Evolutionary conservation across 805 yeast genomes (phyloP).

Genomic region (Candida nonsorbophila): DNA sequence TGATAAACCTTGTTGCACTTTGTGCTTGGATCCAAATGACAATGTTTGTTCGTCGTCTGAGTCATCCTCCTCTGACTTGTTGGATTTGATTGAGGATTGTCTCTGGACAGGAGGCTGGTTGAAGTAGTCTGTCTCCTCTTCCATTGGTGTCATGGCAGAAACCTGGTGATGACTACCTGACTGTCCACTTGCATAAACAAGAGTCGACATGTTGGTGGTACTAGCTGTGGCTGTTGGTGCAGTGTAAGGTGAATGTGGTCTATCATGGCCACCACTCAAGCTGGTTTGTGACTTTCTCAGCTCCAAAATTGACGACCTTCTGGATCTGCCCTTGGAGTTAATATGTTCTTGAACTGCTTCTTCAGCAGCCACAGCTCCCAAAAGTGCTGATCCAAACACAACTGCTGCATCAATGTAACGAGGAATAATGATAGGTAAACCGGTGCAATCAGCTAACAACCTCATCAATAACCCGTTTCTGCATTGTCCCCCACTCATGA

Average conservation of each 20-base stretch:
- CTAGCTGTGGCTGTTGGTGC: constrained; percentile 78
- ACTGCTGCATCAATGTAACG: constrained; percentile 95
- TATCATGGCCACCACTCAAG: constrained; percentile 13
- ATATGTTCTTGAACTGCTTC: constrained; percentile 42
- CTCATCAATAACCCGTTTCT: constrained; percentile 86
- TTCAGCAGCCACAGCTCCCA: constrained; percentile 92
- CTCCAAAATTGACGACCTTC: constrained; percentile 28
- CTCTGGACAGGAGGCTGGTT: constrained; percentile 19
- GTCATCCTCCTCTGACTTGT: constrained; percentile 18
- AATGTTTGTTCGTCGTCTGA: constrained; percentile 47
- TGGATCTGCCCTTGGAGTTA: constrained; percentile 24
- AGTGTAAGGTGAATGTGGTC: constrained; percentile 64
- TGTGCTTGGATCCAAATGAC: constrained; percentile 56
- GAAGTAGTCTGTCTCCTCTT: constrained; percentile 39
- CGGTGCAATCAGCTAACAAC: constrained; percentile 88
- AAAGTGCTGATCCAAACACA: constrained; percentile 89
- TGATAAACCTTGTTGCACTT: constrained; percentile 49
- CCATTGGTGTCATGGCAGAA: constrained; percentile 33
- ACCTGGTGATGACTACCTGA: constrained; percentile 24
- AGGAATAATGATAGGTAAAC: constrained; percentile 87
- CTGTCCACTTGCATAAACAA: constrained; percentile 35
- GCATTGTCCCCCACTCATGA: constrained; percentile 96
- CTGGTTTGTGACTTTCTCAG: constrained; percentile 25
- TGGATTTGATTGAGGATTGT: constrained; percentile 1
- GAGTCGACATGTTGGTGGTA: constrained; percentile 49